Conservation (phyloP, 2,329 filamentous ascomycete species). For the Echinosphaeria canescens region DNA sequence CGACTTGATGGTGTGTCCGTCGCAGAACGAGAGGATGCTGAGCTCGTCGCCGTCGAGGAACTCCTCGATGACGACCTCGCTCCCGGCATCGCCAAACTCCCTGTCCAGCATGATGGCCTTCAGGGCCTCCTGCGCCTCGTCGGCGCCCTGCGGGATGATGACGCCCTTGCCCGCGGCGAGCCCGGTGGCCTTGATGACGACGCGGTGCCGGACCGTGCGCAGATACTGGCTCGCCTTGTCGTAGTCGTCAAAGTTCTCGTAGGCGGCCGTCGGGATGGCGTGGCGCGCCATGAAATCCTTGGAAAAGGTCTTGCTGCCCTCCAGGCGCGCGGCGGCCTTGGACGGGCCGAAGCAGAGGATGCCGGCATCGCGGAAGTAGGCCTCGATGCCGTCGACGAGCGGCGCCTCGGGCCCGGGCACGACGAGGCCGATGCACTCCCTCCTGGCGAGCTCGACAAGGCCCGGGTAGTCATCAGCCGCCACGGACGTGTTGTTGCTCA, state of each 20-base stretch:
- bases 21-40: constrained; percentile 77
- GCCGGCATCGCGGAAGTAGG: constrained; percentile 52
- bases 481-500: constrained; percentile 47
- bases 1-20: constrained; percentile 66
- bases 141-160: constrained; percentile 61
- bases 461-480: constrained; percentile 56
- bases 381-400: constrained; percentile 78
- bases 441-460: constrained; percentile 54
- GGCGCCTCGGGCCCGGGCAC: constrained; percentile 85
- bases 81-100: constrained; percentile 70
- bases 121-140: constrained; percentile 64
- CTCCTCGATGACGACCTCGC: constrained; percentile 91
- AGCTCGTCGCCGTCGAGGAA: constrained; percentile 82
- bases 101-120: constrained; percentile 79
- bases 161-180: constrained; percentile 92
- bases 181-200: constrained; percentile 89
- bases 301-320: constrained; percentile 91
- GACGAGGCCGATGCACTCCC: constrained; percentile 58
- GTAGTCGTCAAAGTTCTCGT: constrained; percentile 72
- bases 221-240: constrained; percentile 54
- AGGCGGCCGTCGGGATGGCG: constrained; percentile 75
- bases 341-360: constrained; percentile 76
- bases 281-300: constrained; percentile 96
- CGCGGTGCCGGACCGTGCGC: constrained; percentile 43
- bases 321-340: constrained; percentile 67